Evolutionary conservation across 306 rosid species (phyloP), one percentile per base, ranked within the genome.

Genomic region (Rubus idaeus): DNA sequence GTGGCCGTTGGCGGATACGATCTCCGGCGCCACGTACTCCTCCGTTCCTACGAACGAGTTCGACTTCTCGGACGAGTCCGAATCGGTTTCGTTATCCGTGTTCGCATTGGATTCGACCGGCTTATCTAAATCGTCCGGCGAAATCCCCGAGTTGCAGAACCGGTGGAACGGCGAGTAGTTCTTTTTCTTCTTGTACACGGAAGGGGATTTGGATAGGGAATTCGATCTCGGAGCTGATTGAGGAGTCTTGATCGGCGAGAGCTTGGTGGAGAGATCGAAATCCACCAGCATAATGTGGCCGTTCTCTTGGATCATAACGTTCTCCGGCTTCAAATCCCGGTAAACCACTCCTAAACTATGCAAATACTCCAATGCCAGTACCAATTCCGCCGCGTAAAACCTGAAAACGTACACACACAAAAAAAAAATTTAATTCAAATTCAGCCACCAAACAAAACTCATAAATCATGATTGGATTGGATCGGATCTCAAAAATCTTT

Each of bases 21-120:
- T 86, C 76, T 95, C 98, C 1, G 98, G 98, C 35, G 98, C 93
- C 60, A 95, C 96, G 80, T 95, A 95, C 79, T 95, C 98, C 84
- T 95, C 98, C 0, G 97, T 95, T 18, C 98, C 98, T 7, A 95
- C 98, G 70, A 95, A 95, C 23, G 98, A 92, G 83, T 90, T 95
- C 3, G 93, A 95, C 67, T 89, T 92, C 74, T 85, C 96, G 20
- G 88, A 87, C 2, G 91, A 84, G 82, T 80, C 66, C 0, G 88
- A 83, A 37, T 75, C 85, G 64, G 88, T 44, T 39, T 23, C 30
- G 0, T 0, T 4, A 6, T 42, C 46, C 39, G 75, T 18, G 11
- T 35, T 4, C 4, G 11, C 0, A 6, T 5, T 6, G 67, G 23
- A 41, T 70, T 52, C 75, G 8, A 72, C 10, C 4, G 14, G 71